Percentiles rank a stretch among this genome's conserved stretches.
Conservation (phyloP, 768 basidiomycete genomes). For the Lactifluus piperatus region DNA sequence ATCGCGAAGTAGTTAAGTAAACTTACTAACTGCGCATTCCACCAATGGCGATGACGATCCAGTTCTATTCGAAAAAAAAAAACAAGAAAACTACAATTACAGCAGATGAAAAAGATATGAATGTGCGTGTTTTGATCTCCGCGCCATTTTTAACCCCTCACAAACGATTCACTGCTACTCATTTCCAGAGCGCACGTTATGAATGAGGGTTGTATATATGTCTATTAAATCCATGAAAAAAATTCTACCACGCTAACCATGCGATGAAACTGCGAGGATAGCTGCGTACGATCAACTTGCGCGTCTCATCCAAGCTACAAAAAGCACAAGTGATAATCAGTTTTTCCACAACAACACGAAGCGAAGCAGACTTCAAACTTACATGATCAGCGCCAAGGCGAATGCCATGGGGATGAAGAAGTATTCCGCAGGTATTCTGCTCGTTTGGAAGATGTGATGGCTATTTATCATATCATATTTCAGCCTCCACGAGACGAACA, state of each 20-base stretch:
- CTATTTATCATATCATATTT: neutral
- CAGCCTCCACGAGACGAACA: neutral
- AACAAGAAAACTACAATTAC: no score
- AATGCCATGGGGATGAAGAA: constrained; percentile 47
- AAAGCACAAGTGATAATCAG: no score
- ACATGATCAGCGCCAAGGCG: constrained; percentile 25
- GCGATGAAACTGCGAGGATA: constrained; percentile 15
- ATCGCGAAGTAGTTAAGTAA: no score
- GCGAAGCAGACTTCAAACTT: neutral
- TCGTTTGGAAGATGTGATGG: constrained; percentile 43
- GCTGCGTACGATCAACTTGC: constrained; percentile 14
- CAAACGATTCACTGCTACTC: no score
- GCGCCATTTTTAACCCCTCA: no score
- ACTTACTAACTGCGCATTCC: no score
- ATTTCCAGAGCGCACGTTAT: no score
- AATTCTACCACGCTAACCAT: constrained; percentile 12
- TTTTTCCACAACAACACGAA: neutral
- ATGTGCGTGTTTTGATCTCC: no score
- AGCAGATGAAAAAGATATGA: no score
- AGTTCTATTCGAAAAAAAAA: no score
- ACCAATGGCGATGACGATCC: no score
- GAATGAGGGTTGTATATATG: neutral
- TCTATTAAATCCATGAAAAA: no score
- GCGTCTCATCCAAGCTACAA: constrained; percentile 16
- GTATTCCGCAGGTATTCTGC: constrained; percentile 35